Evolutionary conservation across 2,329 filamentous ascomycete species (phyloP).

Genomic region (Cytospora paraplurivora): DNA sequence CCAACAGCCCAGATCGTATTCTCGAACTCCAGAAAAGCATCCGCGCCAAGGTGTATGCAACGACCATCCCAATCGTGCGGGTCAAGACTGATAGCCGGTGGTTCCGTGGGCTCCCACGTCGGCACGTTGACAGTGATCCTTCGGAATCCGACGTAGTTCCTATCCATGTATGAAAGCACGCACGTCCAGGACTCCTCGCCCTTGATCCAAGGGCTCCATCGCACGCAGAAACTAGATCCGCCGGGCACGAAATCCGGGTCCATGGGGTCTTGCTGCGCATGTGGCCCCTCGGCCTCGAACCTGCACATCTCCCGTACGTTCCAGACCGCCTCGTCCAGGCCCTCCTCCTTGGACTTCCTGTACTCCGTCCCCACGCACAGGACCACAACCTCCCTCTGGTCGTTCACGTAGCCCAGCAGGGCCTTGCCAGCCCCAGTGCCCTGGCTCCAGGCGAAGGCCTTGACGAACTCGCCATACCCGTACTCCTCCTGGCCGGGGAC

Average conservation of each 20-base stretch:
- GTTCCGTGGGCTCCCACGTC: slow-evolving; percentile 41
- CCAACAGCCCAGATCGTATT: slow-evolving; percentile 49
- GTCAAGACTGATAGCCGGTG: slow-evolving; percentile 43
- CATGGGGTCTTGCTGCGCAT: slow-evolving; percentile 36
- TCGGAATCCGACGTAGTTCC: slow-evolving; percentile 58
- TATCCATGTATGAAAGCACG: slow-evolving; percentile 53
- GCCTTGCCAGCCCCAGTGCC: slow-evolving; percentile 45
- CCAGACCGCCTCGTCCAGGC: slow-evolving; percentile 43
- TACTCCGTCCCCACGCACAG: slow-evolving; percentile 49
- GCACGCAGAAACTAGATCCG: slow-evolving; percentile 53
- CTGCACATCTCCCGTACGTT: slow-evolving; percentile 52
- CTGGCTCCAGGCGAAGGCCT: slow-evolving; percentile 56
- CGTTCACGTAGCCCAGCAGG: slow-evolving; percentile 55
- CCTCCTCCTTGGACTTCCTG: slow-evolving; percentile 30
- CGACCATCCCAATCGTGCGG: slow-evolving; percentile 48
- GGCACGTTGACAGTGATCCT: slow-evolving; percentile 45
- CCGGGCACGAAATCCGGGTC: slow-evolving; percentile 54
- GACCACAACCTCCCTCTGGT: slow-evolving; percentile 53
- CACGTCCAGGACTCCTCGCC: slow-evolving; percentile 41
- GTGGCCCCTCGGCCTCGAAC: slow-evolving; percentile 51
- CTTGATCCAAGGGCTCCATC: slow-evolving; percentile 57
- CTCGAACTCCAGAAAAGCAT: slow-evolving; percentile 60
- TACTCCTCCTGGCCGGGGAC: slow-evolving; percentile 48
- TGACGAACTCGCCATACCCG: slow-evolving; percentile 49
- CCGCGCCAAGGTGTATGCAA: slow-evolving; percentile 52